These are phyloP conservation scores for Ambrosia trifida DNA, from an alignment of 129 eudicot genomes.

Conservation along the genomic window DNA sequence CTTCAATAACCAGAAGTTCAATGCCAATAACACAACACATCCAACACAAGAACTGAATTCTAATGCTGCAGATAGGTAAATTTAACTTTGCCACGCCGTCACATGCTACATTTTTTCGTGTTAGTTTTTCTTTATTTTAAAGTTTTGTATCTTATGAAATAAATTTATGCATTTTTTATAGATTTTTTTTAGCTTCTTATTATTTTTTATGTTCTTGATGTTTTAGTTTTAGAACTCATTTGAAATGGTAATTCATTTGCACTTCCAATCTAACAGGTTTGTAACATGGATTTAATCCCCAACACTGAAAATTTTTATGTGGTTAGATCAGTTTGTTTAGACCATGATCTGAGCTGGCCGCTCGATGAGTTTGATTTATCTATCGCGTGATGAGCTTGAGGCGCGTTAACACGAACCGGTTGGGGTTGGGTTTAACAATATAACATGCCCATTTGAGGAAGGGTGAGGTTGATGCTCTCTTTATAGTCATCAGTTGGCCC, in stretches of 20 bases:
- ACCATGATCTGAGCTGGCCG: too few relatives aligned
- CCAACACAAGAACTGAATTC: constrained; percentile 41
- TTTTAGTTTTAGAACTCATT: not conserved
- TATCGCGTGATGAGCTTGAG: too few relatives aligned
- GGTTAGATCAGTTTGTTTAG: too few relatives aligned
- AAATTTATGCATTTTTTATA: constrained; percentile 1
- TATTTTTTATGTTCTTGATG: not conserved
- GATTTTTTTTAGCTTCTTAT: not conserved
- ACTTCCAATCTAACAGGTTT: not conserved
- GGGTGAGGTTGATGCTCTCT: too few relatives aligned
- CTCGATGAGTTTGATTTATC: too few relatives aligned
- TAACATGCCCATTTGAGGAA: too few relatives aligned
- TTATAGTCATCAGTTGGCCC: too few relatives aligned
- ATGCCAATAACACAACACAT: constrained; percentile 29
- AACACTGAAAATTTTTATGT: too few relatives aligned
- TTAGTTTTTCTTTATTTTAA: constrained; percentile 1
- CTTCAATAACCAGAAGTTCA: constrained; percentile 32
- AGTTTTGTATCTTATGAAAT: constrained; percentile 23
- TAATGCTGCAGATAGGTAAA: constrained; percentile 23
- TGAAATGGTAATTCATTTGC: not conserved
- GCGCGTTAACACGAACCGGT: too few relatives aligned
- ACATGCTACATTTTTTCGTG: constrained; percentile 18
- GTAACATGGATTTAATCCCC: not conserved
- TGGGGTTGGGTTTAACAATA: too few relatives aligned
- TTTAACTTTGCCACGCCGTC: not conserved